Evolutionary conservation across 805 yeast species (phyloP).

Genomic region (Pichia kluyveri): DNA sequence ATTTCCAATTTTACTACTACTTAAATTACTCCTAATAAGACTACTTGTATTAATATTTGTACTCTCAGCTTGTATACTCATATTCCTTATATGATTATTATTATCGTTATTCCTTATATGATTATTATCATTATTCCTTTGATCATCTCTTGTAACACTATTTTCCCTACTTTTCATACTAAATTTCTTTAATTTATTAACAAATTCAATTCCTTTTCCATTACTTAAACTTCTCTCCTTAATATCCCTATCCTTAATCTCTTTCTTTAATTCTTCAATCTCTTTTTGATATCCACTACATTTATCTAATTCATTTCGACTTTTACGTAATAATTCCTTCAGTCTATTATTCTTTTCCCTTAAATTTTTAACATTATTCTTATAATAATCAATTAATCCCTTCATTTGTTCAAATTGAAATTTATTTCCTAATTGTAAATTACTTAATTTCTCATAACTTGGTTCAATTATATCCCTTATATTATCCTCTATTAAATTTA

Average conservation of each 20-base stretch:
- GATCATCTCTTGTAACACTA: not conserved
- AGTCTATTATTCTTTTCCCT: constrained; percentile 1
- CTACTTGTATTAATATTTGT: not conserved
- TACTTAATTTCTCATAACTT: not conserved
- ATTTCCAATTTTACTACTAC: not conserved
- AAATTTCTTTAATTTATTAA: constrained; percentile 1
- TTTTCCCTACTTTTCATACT: not conserved
- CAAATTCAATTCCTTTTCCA: not conserved
- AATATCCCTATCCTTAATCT: not conserved
- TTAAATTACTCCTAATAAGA: not conserved
- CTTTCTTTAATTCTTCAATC: not conserved
- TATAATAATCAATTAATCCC: not conserved
- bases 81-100: not conserved
- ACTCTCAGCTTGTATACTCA: constrained; percentile 3
- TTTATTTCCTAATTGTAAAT: constrained; percentile 2
- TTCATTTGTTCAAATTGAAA: constrained; percentile 2
- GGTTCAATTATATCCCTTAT: constrained; percentile 5
- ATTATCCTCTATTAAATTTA: not conserved
- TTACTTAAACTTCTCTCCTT: not conserved
- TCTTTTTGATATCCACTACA: constrained; percentile 3
- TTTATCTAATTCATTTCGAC: constrained; percentile 4
- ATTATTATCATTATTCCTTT: not conserved
- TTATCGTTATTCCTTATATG: too few species aligned
- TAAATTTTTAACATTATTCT: not conserved
- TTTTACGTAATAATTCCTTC: constrained; percentile 4